A percentile compares a stretch with the other conserved stretches of the same genome.
These are phyloP conservation scores for Fusarium agapanthi DNA, from an alignment of 2,329 filamentous ascomycete genomes.

Conservation along the genomic window DNA sequence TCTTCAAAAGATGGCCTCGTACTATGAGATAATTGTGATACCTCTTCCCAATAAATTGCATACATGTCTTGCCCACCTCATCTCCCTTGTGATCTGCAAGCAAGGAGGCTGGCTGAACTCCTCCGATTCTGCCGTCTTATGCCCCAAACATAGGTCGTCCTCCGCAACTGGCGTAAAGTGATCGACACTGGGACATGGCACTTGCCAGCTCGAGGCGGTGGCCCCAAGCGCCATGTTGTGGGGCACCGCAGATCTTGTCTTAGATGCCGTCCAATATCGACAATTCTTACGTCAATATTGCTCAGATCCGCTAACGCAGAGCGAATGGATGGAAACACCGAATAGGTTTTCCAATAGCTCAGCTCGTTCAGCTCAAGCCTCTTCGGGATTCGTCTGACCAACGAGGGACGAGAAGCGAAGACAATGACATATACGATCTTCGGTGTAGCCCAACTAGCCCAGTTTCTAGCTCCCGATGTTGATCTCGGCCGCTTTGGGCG, in stretches of 20 bases:
- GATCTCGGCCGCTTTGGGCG: not conserved
- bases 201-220: not conserved
- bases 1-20: rapidly evolving
- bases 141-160: rapidly evolving
- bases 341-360: not conserved
- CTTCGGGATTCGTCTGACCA: not conserved
- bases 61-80: not conserved
- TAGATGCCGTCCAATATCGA: not conserved
- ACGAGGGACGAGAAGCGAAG: not conserved
- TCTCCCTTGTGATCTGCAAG: not conserved
- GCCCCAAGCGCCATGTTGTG: not conserved
- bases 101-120: not conserved
- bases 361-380: not conserved
- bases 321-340: not conserved
- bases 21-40: not conserved
- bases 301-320: not conserved
- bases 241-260: not conserved
- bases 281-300: not conserved
- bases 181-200: not conserved
- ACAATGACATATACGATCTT: not conserved
- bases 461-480: not conserved
- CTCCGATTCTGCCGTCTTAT: not conserved
- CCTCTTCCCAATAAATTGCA: not conserved
- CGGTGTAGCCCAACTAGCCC: not conserved
- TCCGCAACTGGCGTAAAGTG: not conserved